A percentile compares a stretch with the other conserved stretches of the same genome.
Evolutionary conservation across 495 filamentous ascomycete species (phyloP).

Genomic region (Aspergillus funiculosus): DNA sequence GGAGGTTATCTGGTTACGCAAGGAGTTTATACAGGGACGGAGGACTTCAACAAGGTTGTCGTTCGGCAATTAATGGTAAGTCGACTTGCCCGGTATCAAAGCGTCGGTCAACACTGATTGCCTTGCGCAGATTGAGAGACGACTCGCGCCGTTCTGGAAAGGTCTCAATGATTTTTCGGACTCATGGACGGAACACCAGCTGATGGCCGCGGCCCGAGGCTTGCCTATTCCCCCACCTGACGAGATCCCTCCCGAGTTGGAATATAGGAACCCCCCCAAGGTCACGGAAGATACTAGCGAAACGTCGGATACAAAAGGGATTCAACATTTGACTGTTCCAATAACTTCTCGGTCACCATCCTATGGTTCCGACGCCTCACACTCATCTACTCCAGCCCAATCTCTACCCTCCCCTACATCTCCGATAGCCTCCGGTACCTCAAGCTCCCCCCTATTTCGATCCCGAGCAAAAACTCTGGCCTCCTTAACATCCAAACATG

Average conservation of each 20-base stretch:
- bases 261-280: conserved; percentile 41
- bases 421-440: conserved; percentile 51
- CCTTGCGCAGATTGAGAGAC: conserved; percentile 70
- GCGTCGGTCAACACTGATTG: conserved; percentile 16
- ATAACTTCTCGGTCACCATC: conserved; percentile 71
- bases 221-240: conserved; percentile 79
- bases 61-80: conserved; percentile 90
- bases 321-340: conserved; percentile 67
- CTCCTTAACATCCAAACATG: conserved; percentile 65
- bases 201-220: conserved; percentile 85
- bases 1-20: conserved; percentile 93
- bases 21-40: conserved; percentile 83
- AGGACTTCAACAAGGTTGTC: conserved; percentile 87
- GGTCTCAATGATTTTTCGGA: conserved; percentile 84
- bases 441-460: conserved; percentile 59
- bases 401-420: conserved; percentile 48
- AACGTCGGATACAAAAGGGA: conserved; percentile 38
- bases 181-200: conserved; percentile 88
- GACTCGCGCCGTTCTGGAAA: conserved; percentile 90
- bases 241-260: conserved; percentile 65
- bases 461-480: conserved; percentile 79
- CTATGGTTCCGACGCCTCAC: conserved; percentile 59
- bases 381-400: conserved; percentile 41
- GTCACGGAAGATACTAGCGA: conserved; percentile 35
- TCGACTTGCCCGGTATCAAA: not conserved